Evolutionary conservation across 2,329 filamentous ascomycete genomes (phyloP).

Genomic region (Penicillium polonicum): DNA sequence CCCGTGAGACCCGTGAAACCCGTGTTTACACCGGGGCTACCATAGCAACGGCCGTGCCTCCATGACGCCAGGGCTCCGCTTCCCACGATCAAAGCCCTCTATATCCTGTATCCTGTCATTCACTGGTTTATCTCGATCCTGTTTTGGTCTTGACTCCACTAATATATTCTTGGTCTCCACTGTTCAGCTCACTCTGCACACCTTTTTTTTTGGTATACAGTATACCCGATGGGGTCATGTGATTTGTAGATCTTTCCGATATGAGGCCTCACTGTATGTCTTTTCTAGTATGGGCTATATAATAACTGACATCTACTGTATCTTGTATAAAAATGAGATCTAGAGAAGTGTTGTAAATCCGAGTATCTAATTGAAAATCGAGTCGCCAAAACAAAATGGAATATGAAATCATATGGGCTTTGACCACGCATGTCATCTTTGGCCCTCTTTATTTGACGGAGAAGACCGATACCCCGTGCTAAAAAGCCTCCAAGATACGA

Average conservation of each 20-base stretch:
- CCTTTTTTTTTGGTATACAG: neutral
- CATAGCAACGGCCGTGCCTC: slow-evolving; percentile 36
- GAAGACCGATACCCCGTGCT: neutral
- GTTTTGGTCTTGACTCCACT: slow-evolving; percentile 14
- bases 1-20: slow-evolving; percentile 19
- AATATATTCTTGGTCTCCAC: slow-evolving; percentile 22
- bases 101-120: slow-evolving; percentile 9
- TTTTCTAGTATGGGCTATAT: no score
- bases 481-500: neutral
- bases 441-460: neutral
- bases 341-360: neutral
- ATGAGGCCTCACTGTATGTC: neutral
- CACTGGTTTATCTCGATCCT: slow-evolving; percentile 13
- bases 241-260: neutral
- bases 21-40: slow-evolving; percentile 38
- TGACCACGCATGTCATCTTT: neutral
- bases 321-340: neutral
- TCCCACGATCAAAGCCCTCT: slow-evolving; percentile 9
- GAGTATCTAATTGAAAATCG: neutral
- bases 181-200: slow-evolving; percentile 22
- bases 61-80: slow-evolving; percentile 26
- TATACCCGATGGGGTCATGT: neutral
- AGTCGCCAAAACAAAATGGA: neutral
- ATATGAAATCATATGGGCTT: neutral
- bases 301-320: neutral